Base-by-base conservation (phyloP, 176 grass and related monocot species). In the Juncus inflexus region DNA sequence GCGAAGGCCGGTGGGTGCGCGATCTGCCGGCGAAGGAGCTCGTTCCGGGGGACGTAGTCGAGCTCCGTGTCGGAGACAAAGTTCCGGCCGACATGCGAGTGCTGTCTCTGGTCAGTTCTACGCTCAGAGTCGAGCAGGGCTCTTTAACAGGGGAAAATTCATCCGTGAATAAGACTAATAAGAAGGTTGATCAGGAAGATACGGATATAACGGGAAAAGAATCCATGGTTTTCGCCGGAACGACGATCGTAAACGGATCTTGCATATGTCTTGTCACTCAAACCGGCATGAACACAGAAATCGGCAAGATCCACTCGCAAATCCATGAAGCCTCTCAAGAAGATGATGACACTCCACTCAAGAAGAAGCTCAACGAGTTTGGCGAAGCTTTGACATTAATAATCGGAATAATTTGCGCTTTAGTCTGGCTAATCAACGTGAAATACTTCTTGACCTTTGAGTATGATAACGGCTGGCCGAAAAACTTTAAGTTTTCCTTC, bases 301-400 rank as follows among this genome's bases (percentile, higher is more conserved):
- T 97, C 13, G 92, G 92, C 2, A 91, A 89, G 50, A 97, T 97
- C 43, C 92, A 97, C 71, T 87, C 64, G 4, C 92, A 97, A 78
- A 97, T 97, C 66, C 92, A 97, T 47, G 82, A 86, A 70, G 92
- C 92, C 0, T 61, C 92, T 8, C 92, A 89, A 77, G 83, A 77
- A 64, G 92, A 97, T 12, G 87, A 91, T 3, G 92, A 97, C 39
- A 97, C 92, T 0, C 92, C 92, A 52, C 68, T 97, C 58, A 91
- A 79, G 80, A 97, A 97, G 84, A 97, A 97, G 76, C 73, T 97
- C 40, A 97, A 97, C 45, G 84, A 97, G 37, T 97, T 97, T 8
- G 92, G 92, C 0, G 87, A 86, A 77, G 75, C 75, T 54, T 83
- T 97, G 15, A 97, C 92, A 35, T 83, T 83, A 42, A 86, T 97